Conservation (phyloP, 2,329 filamentous ascomycete species). For the Gaeumannomyces sp. region DNA sequence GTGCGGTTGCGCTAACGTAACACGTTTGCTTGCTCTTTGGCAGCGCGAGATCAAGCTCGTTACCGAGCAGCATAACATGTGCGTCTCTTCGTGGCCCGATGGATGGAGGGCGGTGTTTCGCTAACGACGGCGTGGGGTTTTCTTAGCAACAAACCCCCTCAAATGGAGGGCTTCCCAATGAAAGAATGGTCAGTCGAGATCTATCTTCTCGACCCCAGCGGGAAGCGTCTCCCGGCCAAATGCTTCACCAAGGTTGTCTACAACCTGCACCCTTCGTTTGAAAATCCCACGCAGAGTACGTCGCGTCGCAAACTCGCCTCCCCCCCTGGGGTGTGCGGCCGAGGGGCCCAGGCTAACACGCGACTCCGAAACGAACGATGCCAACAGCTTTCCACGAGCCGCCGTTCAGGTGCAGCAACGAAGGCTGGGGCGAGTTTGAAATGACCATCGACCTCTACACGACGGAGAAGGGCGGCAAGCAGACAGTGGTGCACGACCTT, state of each 20-base stretch:
- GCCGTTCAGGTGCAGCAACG: conserved; percentile 84
- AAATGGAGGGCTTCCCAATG: conserved; percentile 84
- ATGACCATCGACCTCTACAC: conserved; percentile 80
- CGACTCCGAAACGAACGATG: not conserved
- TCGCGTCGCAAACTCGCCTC: not conserved
- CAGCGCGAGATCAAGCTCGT: conserved; percentile 89
- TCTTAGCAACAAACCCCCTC: conserved; percentile 67
- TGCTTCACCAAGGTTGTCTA: conserved; percentile 92
- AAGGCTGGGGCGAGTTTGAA: conserved; percentile 98
- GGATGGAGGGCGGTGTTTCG: not conserved
- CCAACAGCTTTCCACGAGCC: conserved; percentile 67
- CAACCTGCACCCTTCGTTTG: conserved; percentile 90
- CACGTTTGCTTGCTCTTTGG: conserved; percentile 11
- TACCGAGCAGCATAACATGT: conserved; percentile 87
- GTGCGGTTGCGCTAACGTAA: not conserved
- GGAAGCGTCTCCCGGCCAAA: conserved; percentile 73
- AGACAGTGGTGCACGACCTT: conserved; percentile 76
- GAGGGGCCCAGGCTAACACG: not conserved
- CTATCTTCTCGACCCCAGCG: conserved; percentile 76
- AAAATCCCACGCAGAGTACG: conserved; percentile 74
- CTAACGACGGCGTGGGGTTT: not conserved
- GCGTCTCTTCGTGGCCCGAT: conserved; percentile 22
- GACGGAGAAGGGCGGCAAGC: conserved; percentile 78
- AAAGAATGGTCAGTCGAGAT: conserved; percentile 87
- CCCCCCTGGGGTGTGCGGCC: not conserved